These are phyloP conservation scores for Thalassiosira ordinaria DNA, from an alignment of 352 stramenopile species.

Conservation along the genomic window DNA sequence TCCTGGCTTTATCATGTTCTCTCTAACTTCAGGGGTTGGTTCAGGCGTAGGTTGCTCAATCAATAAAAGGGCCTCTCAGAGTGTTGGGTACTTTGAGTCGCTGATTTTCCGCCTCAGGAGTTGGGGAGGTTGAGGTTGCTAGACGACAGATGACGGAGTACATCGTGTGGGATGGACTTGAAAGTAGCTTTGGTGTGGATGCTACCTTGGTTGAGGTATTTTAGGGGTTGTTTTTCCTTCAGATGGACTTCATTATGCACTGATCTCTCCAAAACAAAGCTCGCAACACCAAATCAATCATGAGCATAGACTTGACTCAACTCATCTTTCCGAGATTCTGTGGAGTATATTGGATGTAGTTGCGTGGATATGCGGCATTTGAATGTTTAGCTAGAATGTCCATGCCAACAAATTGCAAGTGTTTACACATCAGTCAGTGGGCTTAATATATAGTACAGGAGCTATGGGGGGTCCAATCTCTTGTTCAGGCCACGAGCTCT, in stretches of 20 bases:
- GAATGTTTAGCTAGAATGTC: no score
- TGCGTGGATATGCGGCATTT: no score
- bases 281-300: no score
- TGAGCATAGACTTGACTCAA: no score
- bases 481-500: no score
- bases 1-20: constrained; percentile 16
- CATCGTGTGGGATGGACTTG: constrained; percentile 26
- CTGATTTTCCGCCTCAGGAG: constrained; percentile 3
- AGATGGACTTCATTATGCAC: constrained; percentile 35
- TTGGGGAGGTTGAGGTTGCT: constrained; percentile 7
- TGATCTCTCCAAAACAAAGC: no score
- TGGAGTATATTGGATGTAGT: no score
- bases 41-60: neutral
- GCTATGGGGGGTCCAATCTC: no score
- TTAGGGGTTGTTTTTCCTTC: constrained; percentile 40
- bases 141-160: constrained; percentile 6
- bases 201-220: constrained; percentile 49
- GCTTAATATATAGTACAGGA: no score
- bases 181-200: constrained; percentile 26
- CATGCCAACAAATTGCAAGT: no score
- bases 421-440: no score
- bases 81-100: neutral
- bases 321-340: no score
- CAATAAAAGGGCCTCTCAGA: neutral
- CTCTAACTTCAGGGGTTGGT: neutral